Conservation (phyloP, 306 rosid species). For the Rosa chinensis region DNA sequence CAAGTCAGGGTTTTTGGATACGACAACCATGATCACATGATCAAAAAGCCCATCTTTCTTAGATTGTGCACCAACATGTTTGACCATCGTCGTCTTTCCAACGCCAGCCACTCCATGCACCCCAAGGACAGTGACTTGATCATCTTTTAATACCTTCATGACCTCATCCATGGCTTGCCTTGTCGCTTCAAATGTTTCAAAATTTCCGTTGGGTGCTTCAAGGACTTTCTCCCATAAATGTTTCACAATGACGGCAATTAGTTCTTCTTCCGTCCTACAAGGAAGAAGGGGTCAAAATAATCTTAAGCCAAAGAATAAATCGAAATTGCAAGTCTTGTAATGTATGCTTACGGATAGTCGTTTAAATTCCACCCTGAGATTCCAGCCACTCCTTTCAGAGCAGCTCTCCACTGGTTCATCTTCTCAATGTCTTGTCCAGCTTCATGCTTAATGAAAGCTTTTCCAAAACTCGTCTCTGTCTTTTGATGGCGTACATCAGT, state of each 20-base stretch:
- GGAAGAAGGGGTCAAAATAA: neutral
- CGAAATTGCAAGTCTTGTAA: neutral
- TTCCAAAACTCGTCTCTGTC: too few species aligned
- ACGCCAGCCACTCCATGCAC: neutral
- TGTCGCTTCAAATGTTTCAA: neutral
- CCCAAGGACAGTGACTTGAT: neutral
- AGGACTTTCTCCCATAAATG: neutral
- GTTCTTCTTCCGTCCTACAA: neutral
- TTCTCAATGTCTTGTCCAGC: too few species aligned
- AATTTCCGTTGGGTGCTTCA: neutral
- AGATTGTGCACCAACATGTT: too few species aligned
- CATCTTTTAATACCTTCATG: neutral
- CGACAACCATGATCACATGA: too few species aligned
- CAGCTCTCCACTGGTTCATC: too few species aligned
- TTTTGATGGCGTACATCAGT: too few species aligned
- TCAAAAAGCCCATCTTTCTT: too few species aligned
- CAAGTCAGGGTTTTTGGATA: too few species aligned
- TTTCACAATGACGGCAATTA: neutral
- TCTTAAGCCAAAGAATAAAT: neutral
- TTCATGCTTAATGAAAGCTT: too few species aligned
- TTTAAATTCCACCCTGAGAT: neutral
- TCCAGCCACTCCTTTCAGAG: too few species aligned
- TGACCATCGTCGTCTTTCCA: too few species aligned
- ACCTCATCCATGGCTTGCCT: neutral
- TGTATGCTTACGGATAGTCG: neutral